Conservation (phyloP, 2,329 filamentous ascomycete species). For the Apiospora hydei region DNA sequence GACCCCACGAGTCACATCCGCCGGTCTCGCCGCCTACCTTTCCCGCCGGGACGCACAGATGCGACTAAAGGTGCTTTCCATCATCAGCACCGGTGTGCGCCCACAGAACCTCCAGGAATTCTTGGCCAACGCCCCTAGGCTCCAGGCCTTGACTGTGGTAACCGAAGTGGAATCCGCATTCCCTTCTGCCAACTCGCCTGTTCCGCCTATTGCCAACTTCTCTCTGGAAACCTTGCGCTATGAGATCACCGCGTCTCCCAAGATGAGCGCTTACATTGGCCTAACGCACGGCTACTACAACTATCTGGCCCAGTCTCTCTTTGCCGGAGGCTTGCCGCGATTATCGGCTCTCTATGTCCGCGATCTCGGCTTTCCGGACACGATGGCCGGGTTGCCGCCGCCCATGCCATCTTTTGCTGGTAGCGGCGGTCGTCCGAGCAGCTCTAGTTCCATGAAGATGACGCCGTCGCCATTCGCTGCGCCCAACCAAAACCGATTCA, state of each 20-base stretch:
- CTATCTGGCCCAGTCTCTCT: conserved; percentile 84
- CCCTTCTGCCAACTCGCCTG: conserved; percentile 52
- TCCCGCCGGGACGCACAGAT: conserved; percentile 64
- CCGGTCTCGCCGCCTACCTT: conserved; percentile 75
- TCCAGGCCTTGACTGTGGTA: conserved; percentile 64
- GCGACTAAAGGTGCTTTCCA: conserved; percentile 70
- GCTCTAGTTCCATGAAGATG: conserved; percentile 41
- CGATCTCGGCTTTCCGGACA: conserved; percentile 82
- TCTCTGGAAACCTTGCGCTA: conserved; percentile 79
- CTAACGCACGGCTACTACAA: conserved; percentile 75
- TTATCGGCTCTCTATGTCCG: conserved; percentile 84
- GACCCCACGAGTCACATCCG: conserved; percentile 73
- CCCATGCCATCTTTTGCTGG: conserved; percentile 58
- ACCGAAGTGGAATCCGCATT: conserved; percentile 59
- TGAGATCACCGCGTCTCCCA: conserved; percentile 73
- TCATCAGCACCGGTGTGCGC: conserved; percentile 76
- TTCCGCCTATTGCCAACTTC: conserved; percentile 71
- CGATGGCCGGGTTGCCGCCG: conserved; percentile 73
- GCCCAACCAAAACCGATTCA: conserved; percentile 52
- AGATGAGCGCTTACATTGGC: conserved; percentile 63
- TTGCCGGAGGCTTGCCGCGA: conserved; percentile 76
- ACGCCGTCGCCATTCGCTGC: conserved; percentile 27
- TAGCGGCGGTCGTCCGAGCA: conserved; percentile 44
- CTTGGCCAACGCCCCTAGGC: conserved; percentile 61
- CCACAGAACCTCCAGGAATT: conserved; percentile 67